Evolutionary conservation across 345 rosid genomes (phyloP).

Genomic region (Salix exigua): DNA sequence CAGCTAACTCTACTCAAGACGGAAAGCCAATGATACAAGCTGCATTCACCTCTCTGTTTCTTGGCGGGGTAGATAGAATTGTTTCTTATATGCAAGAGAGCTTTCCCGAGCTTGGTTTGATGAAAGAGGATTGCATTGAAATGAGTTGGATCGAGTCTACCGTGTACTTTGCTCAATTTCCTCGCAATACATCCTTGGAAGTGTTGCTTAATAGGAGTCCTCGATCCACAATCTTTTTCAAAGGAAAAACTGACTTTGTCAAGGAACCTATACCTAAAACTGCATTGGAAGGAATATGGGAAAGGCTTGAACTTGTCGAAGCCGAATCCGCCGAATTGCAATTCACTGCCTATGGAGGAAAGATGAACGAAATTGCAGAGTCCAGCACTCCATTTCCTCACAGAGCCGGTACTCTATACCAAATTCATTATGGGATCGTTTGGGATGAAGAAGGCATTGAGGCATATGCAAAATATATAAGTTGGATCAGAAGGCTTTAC

Average conservation of each 20-base stretch:
- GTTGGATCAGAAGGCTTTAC: conserved; percentile 14
- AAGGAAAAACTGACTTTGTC: conserved; percentile 2
- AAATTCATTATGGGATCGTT: background rate
- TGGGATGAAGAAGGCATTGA: conserved; percentile 5
- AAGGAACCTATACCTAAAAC: background rate
- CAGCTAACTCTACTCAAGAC: background rate
- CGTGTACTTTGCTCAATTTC: background rate
- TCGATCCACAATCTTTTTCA: background rate
- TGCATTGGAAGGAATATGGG: background rate
- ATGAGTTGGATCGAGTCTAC: conserved; percentile 2
- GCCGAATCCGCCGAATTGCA: background rate
- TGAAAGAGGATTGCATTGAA: background rate
- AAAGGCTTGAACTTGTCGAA: background rate
- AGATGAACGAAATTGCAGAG: conserved; percentile 14
- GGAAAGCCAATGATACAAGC: background rate
- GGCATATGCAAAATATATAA: background rate
- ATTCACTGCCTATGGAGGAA: conserved; percentile 5
- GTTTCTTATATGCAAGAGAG: background rate
- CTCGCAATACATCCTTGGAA: background rate
- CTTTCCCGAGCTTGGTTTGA: conserved; percentile 2
- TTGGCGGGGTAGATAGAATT: background rate
- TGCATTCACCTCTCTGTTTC: background rate
- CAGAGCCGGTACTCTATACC: background rate
- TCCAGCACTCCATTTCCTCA: conserved; percentile 2
- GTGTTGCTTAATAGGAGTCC: background rate